Base-by-base conservation (phyloP, 2,329 filamentous ascomycete species). In the Fusarium sacchari region DNA sequence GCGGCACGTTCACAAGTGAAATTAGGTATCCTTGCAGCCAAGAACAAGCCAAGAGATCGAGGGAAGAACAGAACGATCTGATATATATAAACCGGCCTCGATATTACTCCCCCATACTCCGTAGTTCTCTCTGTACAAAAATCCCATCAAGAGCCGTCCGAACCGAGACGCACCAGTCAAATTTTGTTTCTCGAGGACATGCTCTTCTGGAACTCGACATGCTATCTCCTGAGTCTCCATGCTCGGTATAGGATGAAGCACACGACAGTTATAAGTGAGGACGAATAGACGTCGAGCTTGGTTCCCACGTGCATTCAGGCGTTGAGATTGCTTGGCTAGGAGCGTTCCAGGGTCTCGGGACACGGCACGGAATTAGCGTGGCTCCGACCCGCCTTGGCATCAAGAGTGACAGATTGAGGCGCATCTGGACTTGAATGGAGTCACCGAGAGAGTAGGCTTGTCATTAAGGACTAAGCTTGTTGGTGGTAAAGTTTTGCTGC, bases 321-420 rank as follows among this genome's bases (percentile, higher is more conserved):
- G 70, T 67, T 67, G 64, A 74, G 74, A 65, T 62, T 68, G 57
- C 71, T 77, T 78, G 76, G 76, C 71, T 57, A 49, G n/a, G 26
- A 32, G 36, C 26, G 15, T 47, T 57, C 61, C 49, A 47, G 73
- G 70, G 64, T 67, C 49, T 64, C 73, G 73, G 71, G 61, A 69
- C 53, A 67, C 72, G 72, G 72, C 72, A 74, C 70, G 61, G 70
- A 44, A 53, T 50, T 60, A 72, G 57, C 58, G 58, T 71, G 50
- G 26, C 36, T 61, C 56, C 59, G 71, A 62, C 60, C 64, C 71
- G 59, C 56, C 50, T 67, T 67, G 53, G 62, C 57, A 34, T 32
- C 40, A 22, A 28, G 15, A 42, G 30, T 56, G 52, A 49, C 37
- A 60, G 53, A 58, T 36, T 36, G 43, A 55, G 50, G 36, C 14